Conservation (phyloP, 768 basidiomycete species). For the Pleurotus eryngii region DNA sequence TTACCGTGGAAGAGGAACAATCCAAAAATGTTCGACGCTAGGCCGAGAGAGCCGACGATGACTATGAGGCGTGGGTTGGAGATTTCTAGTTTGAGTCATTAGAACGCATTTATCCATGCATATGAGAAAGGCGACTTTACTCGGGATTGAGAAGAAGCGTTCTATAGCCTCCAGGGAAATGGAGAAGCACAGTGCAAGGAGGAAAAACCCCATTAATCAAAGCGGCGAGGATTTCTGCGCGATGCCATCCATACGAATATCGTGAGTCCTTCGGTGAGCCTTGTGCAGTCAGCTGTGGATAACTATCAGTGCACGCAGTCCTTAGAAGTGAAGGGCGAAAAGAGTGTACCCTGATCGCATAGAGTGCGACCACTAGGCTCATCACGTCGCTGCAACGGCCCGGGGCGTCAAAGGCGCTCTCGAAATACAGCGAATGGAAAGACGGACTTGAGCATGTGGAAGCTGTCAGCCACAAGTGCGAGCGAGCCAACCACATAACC, state of each 20-base stretch:
- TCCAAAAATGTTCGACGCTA: slow-evolving; percentile 90
- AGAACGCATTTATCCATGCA: slow-evolving; percentile 7
- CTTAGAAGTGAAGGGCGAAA: neutral
- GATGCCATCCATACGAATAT: slow-evolving; percentile 98
- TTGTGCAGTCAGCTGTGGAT: slow-evolving; percentile 58
- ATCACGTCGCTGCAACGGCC: slow-evolving; percentile 77
- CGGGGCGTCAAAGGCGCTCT: slow-evolving; percentile 8
- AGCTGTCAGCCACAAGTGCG: slow-evolving; percentile 93
- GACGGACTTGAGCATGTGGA: slow-evolving; percentile 96
- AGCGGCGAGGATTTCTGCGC: slow-evolving; percentile 94
- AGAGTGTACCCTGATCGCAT: slow-evolving; percentile 74
- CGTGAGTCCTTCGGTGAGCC: slow-evolving; percentile 54
- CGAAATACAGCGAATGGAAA: slow-evolving; percentile 5
- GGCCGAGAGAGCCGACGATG: slow-evolving; percentile 83
- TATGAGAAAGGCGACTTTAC: slow-evolving; percentile 33
- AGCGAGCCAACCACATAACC: slow-evolving; percentile 96
- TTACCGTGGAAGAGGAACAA: slow-evolving; percentile 92
- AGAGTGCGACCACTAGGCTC: slow-evolving; percentile 91
- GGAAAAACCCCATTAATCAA: slow-evolving; percentile 96
- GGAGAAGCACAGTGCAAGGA: slow-evolving; percentile 94
- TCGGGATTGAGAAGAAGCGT: slow-evolving; percentile 82
- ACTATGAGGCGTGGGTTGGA: slow-evolving; percentile 86
- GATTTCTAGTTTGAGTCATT: slow-evolving; percentile 57
- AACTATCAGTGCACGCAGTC: neutral
- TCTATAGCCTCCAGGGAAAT: slow-evolving; percentile 90